These are phyloP conservation scores for Geotrichum fermentans DNA, from an alignment of 1,139 yeast species.

Conservation along the genomic window DNA sequence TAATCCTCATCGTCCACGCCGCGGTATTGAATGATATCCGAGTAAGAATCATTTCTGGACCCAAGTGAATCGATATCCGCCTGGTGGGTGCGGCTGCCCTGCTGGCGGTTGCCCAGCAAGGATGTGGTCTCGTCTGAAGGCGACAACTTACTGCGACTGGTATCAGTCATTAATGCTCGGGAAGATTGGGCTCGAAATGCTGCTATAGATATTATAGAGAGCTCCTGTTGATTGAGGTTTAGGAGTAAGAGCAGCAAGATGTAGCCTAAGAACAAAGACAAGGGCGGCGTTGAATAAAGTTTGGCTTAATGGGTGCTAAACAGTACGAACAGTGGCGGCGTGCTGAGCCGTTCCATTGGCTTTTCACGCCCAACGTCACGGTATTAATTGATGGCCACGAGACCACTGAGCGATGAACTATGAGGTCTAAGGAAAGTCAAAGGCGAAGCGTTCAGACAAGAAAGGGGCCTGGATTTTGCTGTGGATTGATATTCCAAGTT, in stretches of 20 bases:
- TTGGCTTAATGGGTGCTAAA: slow-evolving; percentile 2
- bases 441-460: too few species aligned
- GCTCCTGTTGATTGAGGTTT: neutral
- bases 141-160: neutral
- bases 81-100: neutral
- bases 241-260: neutral
- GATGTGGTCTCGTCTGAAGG: slow-evolving; percentile 1
- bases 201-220: too few species aligned
- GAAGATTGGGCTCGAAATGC: too few species aligned
- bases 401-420: too few species aligned
- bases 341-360: too few species aligned
- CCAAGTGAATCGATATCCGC: neutral
- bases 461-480: too few species aligned
- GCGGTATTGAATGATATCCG: neutral
- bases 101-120: neutral
- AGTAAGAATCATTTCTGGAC: neutral
- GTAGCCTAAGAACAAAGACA: neutral
- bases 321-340: too few species aligned
- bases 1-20: neutral
- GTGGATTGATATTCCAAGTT: too few species aligned
- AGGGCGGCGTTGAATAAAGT: neutral
- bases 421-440: too few species aligned
- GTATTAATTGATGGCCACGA: too few species aligned
- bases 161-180: too few species aligned
- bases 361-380: too few species aligned